phyloP scores from a whole-genome alignment of 139 green algal species.

The Limnomonas spitsbergensis region DNA sequence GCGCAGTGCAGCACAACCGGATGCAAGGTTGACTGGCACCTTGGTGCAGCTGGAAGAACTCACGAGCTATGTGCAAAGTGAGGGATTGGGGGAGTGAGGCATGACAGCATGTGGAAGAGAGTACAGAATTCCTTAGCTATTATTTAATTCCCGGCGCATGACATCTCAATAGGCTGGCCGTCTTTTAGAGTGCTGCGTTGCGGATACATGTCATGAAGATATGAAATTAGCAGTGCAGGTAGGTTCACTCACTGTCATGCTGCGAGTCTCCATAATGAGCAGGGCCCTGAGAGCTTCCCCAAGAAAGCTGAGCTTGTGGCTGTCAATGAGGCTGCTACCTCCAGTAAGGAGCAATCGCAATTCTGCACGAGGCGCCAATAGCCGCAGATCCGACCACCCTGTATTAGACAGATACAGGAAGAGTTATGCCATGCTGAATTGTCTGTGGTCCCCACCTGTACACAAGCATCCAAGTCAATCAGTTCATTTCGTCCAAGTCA shows the following conservation, averaged over 20 bases:
- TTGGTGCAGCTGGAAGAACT: slow-evolving; percentile 21
- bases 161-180: no score
- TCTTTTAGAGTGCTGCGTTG: no score
- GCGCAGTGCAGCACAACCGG: slow-evolving; percentile 53
- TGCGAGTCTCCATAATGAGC: slow-evolving; percentile 56
- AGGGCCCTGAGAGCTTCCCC: slow-evolving; percentile 75
- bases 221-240: background rate
- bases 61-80: slow-evolving; percentile 25
- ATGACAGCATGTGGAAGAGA: no score
- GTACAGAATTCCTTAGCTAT: no score
- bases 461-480: background rate
- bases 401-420: slow-evolving; percentile 12
- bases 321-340: slow-evolving; percentile 50
- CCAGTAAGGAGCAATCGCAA: slow-evolving; percentile 68
- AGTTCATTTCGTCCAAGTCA: background rate
- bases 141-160: no score
- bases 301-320: slow-evolving; percentile 59
- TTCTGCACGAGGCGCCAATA: slow-evolving; percentile 79
- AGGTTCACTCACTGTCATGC: background rate
- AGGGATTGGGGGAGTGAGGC: no score
- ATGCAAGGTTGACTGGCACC: slow-evolving; percentile 64
- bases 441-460: background rate
- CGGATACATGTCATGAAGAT: no score
- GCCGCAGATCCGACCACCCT: slow-evolving; percentile 67
- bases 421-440: slow-evolving; percentile 22